phyloP scores from a whole-genome alignment of 345 rosid genomes.

The Ceriops tagal region DNA sequence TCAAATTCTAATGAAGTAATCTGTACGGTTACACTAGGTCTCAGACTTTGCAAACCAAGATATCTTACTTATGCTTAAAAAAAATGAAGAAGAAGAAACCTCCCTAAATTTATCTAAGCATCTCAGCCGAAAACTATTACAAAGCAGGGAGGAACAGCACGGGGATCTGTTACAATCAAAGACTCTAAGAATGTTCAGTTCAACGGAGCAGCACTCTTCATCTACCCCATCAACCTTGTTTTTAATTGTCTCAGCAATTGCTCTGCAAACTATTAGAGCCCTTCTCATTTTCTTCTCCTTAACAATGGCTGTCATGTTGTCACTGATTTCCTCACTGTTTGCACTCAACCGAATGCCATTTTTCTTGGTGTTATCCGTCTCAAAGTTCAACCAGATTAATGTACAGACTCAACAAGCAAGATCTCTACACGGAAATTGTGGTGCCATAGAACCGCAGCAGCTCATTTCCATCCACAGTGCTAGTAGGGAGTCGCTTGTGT shows the following conservation, averaged over 20 bases:
- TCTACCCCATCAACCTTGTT: slow-evolving; percentile 13
- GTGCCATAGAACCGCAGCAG: slow-evolving; percentile 47
- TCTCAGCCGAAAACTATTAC: slow-evolving; percentile 39
- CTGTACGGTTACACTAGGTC: too few species aligned
- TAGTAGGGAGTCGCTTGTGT: slow-evolving; percentile 34
- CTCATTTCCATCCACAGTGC: slow-evolving; percentile 51
- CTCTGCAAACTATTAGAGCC: slow-evolving; percentile 42
- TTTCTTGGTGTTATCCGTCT: slow-evolving; percentile 20
- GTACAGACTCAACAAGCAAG: slow-evolving; percentile 42
- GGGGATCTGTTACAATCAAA: slow-evolving; percentile 30
- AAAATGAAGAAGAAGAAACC: background rate
- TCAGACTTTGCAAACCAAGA: background rate
- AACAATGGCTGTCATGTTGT: slow-evolving; percentile 13
- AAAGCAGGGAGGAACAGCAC: slow-evolving; percentile 49
- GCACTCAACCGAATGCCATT: slow-evolving; percentile 34
- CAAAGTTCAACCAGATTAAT: slow-evolving; percentile 30
- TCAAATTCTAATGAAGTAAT: too few species aligned
- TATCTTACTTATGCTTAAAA: background rate
- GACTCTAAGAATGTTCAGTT: slow-evolving; percentile 5
- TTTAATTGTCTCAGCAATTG: slow-evolving; percentile 30
- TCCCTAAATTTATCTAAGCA: background rate
- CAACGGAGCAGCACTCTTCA: slow-evolving; percentile 19
- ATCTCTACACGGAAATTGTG: slow-evolving; percentile 38
- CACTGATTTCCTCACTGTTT: slow-evolving; percentile 33
- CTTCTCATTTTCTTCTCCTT: slow-evolving; percentile 27